Evolutionary conservation across 2,329 filamentous ascomycete species (phyloP).

Genomic region (Aschersonia sp.): DNA sequence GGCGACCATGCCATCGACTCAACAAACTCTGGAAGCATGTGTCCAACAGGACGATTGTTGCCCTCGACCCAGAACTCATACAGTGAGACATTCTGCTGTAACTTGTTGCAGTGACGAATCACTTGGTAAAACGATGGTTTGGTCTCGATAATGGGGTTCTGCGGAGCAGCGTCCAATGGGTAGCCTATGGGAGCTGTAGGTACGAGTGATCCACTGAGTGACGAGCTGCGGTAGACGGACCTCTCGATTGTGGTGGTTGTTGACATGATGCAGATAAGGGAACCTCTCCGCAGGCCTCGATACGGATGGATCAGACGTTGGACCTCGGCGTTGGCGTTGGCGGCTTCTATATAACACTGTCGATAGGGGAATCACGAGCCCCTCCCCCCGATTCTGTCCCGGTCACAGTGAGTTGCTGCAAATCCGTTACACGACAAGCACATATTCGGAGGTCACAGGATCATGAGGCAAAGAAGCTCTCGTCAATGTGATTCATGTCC

Average conservation of each 20-base stretch:
- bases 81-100: conserved; percentile 6
- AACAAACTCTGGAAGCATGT: conserved; percentile 11
- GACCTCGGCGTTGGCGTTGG: too few relatives aligned
- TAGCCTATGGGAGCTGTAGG: neutral
- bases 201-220: neutral
- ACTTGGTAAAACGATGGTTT: conserved; percentile 8
- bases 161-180: neutral
- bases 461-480: too few relatives aligned
- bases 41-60: conserved; percentile 9
- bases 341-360: too few relatives aligned
- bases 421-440: too few relatives aligned
- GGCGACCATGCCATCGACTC: conserved; percentile 8
- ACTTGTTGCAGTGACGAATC: conserved; percentile 12
- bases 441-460: too few relatives aligned
- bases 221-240: neutral
- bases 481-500: too few relatives aligned
- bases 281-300: too few relatives aligned
- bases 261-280: neutral
- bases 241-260: neutral
- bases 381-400: too few relatives aligned
- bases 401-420: too few relatives aligned
- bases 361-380: too few relatives aligned
- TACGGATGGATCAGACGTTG: too few relatives aligned
- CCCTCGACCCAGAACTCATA: conserved; percentile 11
- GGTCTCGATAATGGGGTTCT: too few relatives aligned